Evolutionary conservation across 345 rosid species (phyloP), one percentile per base, ranked within the genome.

Genomic region (Brassica incana): DNA sequence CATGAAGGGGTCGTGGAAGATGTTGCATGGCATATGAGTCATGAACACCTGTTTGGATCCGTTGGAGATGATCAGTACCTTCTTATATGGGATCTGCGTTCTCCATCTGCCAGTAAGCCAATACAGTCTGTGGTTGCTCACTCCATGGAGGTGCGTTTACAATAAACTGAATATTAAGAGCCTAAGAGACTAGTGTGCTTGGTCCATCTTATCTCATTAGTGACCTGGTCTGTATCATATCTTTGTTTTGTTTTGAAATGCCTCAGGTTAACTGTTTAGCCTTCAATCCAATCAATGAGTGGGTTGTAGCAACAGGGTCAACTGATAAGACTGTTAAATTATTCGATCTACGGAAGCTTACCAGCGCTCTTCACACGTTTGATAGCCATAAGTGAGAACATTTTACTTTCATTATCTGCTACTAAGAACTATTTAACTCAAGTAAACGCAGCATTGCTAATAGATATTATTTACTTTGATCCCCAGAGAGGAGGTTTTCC

Each of bases 1-100:
- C 99, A 95, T 69, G 99, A 95, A 86, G 98, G 99, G 25, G 98
- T 96, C 3, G 99, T 93, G 8, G 99, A 95, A 86, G 99, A 95
- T 85, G 99, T 95, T 0, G 98, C 99, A 0, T 95, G 99, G 98
- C 99, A 95, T 88, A 82, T 90, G 78, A 90, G 98, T 77, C 99
- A 95, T 75, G 99, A 95, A 78, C 85, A 95, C 84, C 77, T 95
- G 71, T 93, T 95, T 90, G 99, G 99, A 77, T 95, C 98, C 5
- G 97, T 93, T 77, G 99, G 99, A 36, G 99, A 95, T 85, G 98
- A 95, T 81, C 98, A 91, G 27, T 93, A 88, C 84, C 85, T 95
- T 73, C 91, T 85, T 77, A 80, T 95, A 81, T 93, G 99, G 99
- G 98, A 95, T 86, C 80, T 92, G 40, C 89, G 99, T 71, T 84